Evolutionary conservation across 306 rosid genomes (phyloP), one percentile per base, ranked within the genome.

Genomic region (Cercis canadensis): DNA sequence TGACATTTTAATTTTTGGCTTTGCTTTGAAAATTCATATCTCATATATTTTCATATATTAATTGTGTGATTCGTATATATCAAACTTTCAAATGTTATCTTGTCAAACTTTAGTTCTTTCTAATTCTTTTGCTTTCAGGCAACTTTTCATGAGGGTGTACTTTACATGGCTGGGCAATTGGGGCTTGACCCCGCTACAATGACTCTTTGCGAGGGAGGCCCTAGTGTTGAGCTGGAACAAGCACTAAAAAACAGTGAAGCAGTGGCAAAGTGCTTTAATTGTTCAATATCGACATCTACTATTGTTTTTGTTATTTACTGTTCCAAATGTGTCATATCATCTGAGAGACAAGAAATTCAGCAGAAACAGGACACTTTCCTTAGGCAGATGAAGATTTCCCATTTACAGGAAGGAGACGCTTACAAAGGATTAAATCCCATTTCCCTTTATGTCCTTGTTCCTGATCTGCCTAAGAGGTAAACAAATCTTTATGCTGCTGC

Each of bases 81-180:
- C 71, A 65, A 34, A 13, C 29, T 62, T 81, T 62, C 67, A 52
- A 63, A 46, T 31, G 50, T 58, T 54, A 29, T 49, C 40, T 19
- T 0, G 68, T 39, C 41, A 51, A 58, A 41, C 37, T 19, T 74
- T 7, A 21, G 24, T 59, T 69, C n/a, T 69, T 61, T 46, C 41
- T 8, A 19, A 67, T 54, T 60, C 62, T 45, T 75, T 74, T 75
- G 18, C 67, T 78, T 77, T 53, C 85, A 94, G 97, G 97, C 98
- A 63, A 94, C 97, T 75, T 83, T 87, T 83, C 90, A 94, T 75
- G 80, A 78, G 81, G 84, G 87, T 79, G 74, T 94, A 82, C 98
- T 94, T 83, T 81, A 89, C 85, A 90, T 94, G 98, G 98, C 98
- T 76, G 98, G 97, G 72, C 98, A 94, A 54, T 74, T 94, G 71